Evolutionary conservation across 805 yeast species (phyloP), one percentile per base, ranked within the genome.

Genomic region (Ogataea zsoltii): DNA sequence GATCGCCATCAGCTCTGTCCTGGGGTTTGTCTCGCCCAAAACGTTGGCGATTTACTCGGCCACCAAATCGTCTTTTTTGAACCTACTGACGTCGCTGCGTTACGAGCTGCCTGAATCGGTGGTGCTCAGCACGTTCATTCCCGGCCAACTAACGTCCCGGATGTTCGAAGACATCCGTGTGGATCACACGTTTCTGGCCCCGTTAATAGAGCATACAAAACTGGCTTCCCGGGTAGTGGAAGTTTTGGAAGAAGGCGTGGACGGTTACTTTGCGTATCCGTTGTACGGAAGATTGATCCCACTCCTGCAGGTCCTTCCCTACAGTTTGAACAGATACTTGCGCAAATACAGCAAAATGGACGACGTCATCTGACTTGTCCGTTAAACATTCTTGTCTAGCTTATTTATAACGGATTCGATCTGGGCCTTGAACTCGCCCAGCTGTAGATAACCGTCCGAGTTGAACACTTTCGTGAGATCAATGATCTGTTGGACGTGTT

Each of bases 121-220:
- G 3, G 54, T 69, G 4, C 49, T 70, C 23, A 62, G 74, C 13
- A 56, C 73, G 10, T 71, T 77, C 6, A 48, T 69, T 2, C 80
- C 83, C 0, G 84, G 84, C 2, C 83, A 79, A 55, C 56, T 79
- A 25, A 63, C 68, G 35, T 67, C 79, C 0, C 57, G 54, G 9
- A 76, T 79, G 82, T 79, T 79, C 51, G 51, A 54, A 2, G 80
- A 77, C 51, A 73, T 76, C 7, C 51, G 57, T 2, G 74, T 75
- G 3, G 63, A 70, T 7, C 60, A 63, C 33, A 50, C 49, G 25
- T 76, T 77, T 46, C 55, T 78, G 35, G 81, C 82, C 0, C 83
- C 84, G 0, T 31, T 76, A 7, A 69, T 77, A 0, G 67, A 70
- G 42, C 71, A 66, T 40, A 28, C 34, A 1, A 56, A 58, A 25